Evolutionary conservation across 225 moss, liverwort and hornwort genomes (phyloP).

Genomic region (Ulota crispa): DNA sequence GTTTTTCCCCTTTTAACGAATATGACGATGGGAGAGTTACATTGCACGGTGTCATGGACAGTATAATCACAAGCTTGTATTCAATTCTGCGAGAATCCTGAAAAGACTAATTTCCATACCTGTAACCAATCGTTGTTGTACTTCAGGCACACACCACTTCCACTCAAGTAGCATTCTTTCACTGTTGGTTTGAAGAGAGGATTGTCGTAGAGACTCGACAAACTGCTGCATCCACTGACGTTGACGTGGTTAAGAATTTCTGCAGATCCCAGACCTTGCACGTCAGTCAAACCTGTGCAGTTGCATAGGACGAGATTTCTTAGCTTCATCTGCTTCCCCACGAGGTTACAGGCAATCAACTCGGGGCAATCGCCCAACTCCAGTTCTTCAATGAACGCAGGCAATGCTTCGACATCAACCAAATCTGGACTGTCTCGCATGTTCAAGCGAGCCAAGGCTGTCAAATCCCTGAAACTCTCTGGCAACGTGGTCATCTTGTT

Average conservation of each 20-base stretch:
- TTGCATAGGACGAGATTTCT: conserved; percentile 17
- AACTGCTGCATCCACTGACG: conserved; percentile 23
- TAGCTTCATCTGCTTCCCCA: conserved; percentile 13
- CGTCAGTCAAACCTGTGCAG: conserved; percentile 15
- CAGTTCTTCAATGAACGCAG: conserved; percentile 17
- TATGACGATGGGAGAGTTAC: too few relatives aligned
- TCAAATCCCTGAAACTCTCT: conserved; percentile 6
- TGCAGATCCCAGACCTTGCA: conserved; percentile 14
- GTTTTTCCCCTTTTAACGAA: too few relatives aligned
- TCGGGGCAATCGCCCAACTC: conserved; percentile 20
- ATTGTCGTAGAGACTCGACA: neutral
- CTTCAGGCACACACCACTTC: conserved; percentile 23
- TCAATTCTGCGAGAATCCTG: too few relatives aligned
- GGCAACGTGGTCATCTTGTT: conserved; percentile 33
- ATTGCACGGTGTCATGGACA: too few relatives aligned
- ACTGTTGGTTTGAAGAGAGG: neutral
- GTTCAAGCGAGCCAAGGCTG: conserved; percentile 1
- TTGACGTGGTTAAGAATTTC: conserved; percentile 6
- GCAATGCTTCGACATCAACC: conserved; percentile 14
- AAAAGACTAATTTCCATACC: neutral
- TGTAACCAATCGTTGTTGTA: conserved; percentile 32
- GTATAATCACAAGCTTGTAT: too few relatives aligned
- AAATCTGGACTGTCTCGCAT: conserved; percentile 15
- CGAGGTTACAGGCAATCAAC: neutral
- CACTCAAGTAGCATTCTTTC: conserved; percentile 16